These are phyloP conservation scores for Pistacia atlantica DNA, from an alignment of 345 rosid species.

Conservation along the genomic window DNA sequence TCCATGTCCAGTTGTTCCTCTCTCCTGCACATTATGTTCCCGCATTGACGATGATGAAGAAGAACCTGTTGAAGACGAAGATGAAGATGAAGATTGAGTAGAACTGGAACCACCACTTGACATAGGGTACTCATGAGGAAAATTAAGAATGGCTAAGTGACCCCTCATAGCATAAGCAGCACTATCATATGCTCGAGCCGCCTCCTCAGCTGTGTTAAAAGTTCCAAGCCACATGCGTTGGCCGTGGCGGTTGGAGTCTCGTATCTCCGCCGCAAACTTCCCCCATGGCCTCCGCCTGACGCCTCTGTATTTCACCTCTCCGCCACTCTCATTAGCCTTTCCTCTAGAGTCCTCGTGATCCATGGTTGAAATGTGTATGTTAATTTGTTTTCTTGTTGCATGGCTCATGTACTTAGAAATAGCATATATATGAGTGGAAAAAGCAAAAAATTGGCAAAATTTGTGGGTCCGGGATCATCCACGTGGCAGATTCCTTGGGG, in stretches of 20 bases:
- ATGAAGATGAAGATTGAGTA: slow-evolving; percentile 22
- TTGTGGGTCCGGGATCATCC: slow-evolving; percentile 13
- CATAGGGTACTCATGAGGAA: slow-evolving; percentile 69
- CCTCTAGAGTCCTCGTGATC: slow-evolving; percentile 23
- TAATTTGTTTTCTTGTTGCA: slow-evolving; percentile 23
- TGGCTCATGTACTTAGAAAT: slow-evolving; percentile 23
- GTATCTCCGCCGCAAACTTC: slow-evolving; percentile 88
- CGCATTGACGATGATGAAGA: slow-evolving; percentile 41
- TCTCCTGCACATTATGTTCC: background rate
- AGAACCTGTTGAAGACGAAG: slow-evolving; percentile 6
- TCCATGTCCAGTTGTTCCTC: slow-evolving; percentile 13
- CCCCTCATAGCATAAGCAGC: slow-evolving; percentile 92
- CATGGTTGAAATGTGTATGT: slow-evolving; percentile 15
- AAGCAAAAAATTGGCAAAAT: slow-evolving; percentile 14
- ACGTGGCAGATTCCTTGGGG: slow-evolving; percentile 24
- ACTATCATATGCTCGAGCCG: slow-evolving; percentile 84
- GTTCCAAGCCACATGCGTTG: slow-evolving; percentile 94
- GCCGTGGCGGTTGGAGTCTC: slow-evolving; percentile 72
- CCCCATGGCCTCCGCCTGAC: slow-evolving; percentile 93
- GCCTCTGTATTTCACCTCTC: slow-evolving; percentile 62
- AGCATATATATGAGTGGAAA: slow-evolving; percentile 19
- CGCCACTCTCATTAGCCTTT: slow-evolving; percentile 24
- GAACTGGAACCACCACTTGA: slow-evolving; percentile 28
- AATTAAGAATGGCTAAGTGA: slow-evolving; percentile 71
- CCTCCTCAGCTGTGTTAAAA: slow-evolving; percentile 84